phyloP scores from a whole-genome alignment of 2,329 filamentous ascomycete genomes.

The Fusarium fracticaudum region DNA sequence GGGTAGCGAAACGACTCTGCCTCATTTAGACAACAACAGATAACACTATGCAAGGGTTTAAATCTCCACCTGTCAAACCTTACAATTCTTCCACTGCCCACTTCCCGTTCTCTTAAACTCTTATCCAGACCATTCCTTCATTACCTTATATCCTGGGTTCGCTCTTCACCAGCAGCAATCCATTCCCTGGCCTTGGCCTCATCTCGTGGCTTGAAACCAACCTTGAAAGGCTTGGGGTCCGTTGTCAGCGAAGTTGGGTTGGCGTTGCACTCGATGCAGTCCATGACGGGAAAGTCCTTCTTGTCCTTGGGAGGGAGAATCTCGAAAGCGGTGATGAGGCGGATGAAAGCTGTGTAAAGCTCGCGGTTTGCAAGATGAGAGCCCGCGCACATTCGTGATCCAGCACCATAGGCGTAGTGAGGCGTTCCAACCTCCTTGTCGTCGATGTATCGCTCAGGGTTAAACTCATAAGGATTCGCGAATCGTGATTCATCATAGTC shows the following conservation, averaged over 20 bases:
- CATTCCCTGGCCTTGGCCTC: slow-evolving; percentile 57
- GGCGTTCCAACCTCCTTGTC: slow-evolving; percentile 65
- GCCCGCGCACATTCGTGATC: slow-evolving; percentile 71
- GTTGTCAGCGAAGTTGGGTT: slow-evolving; percentile 68
- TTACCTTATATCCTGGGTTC: slow-evolving; percentile 54
- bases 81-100: slow-evolving; percentile 17
- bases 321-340: slow-evolving; percentile 67
- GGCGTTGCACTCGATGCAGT: slow-evolving; percentile 66
- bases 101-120: background rate
- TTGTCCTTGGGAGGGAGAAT: slow-evolving; percentile 59
- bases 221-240: slow-evolving; percentile 70
- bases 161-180: slow-evolving; percentile 62
- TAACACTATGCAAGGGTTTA: background rate
- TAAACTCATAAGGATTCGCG: slow-evolving; percentile 68
- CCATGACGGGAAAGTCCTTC: slow-evolving; percentile 61
- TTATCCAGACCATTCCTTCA: background rate
- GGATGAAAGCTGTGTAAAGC: slow-evolving; percentile 68
- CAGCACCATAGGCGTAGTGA: slow-evolving; percentile 71
- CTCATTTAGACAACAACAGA: slow-evolving; percentile 12
- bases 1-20: slow-evolving; percentile 15
- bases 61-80: slow-evolving; percentile 14
- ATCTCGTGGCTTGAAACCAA: slow-evolving; percentile 54
- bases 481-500: slow-evolving; percentile 78
- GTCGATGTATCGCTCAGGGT: slow-evolving; percentile 75
- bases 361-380: slow-evolving; percentile 71